Conservation (phyloP, 129 eudicot species). For the Artemisia argyi region DNA sequence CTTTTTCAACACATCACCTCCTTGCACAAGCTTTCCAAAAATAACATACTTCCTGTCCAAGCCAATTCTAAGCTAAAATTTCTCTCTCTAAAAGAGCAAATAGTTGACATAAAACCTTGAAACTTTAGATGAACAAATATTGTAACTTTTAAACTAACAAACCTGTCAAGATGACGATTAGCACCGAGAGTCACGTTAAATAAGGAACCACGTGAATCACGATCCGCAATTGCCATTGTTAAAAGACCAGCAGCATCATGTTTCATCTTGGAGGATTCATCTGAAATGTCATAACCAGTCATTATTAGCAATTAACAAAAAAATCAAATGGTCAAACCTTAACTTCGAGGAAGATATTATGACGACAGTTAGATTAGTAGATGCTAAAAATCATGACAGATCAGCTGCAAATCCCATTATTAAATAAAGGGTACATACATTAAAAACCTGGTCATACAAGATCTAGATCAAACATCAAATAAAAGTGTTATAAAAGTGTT, state of each 20-base stretch:
- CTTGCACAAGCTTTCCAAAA: conserved; percentile 88
- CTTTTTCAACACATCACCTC: conserved; percentile 71
- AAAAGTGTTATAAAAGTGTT: no score
- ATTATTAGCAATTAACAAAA: conserved; percentile 5
- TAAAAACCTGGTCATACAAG: not conserved
- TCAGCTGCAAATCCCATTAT: conserved; percentile 2
- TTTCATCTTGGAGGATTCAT: conserved; percentile 75
- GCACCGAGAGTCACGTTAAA: conserved; percentile 71
- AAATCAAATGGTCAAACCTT: not conserved
- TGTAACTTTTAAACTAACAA: conserved; percentile 2
- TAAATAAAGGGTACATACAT: not conserved
- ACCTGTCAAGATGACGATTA: conserved; percentile 91
- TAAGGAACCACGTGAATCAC: conserved; percentile 87
- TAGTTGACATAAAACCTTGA: not conserved
- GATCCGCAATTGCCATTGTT: conserved; percentile 85
- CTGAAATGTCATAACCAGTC: conserved; percentile 44
- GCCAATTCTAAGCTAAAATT: not conserved
- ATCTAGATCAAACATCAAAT: not conserved
- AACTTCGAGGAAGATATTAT: conserved; percentile 3
- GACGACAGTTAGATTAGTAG: not conserved
- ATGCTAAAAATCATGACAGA: not conserved
- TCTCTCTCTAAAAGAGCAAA: not conserved
- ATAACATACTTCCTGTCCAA: conserved; percentile 74
- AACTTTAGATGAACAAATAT: not conserved
- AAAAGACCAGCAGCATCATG: conserved; percentile 90